These are phyloP conservation scores for Xylaria curta DNA, from an alignment of 495 filamentous ascomycete genomes.

Conservation along the genomic window DNA sequence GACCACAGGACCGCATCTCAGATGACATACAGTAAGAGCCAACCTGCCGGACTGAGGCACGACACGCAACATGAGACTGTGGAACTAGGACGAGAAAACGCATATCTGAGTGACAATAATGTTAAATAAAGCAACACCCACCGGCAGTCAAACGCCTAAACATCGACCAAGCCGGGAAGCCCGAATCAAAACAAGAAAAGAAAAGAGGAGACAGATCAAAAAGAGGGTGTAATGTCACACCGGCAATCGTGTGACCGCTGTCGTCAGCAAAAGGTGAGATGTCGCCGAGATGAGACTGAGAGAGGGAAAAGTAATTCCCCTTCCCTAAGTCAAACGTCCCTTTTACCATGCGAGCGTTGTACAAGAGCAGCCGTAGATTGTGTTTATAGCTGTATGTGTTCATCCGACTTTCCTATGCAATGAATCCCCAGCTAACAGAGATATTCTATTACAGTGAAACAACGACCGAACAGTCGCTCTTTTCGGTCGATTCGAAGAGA, in stretches of 20 bases:
- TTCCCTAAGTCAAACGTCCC: neutral
- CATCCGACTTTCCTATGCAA: neutral
- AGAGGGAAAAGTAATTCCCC: neutral
- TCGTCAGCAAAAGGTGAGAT: constrained; percentile 12
- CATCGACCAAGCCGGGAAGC: too few relatives aligned
- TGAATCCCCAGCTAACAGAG: neutral
- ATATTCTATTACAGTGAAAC: neutral
- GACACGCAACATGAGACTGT: too few relatives aligned
- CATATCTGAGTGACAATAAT: neutral
- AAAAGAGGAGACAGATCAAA: neutral
- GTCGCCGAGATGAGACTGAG: neutral
- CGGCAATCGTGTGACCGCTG: constrained; percentile 5
- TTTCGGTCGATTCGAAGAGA: neutral
- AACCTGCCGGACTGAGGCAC: neutral
- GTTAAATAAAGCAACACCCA: neutral
- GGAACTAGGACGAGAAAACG: neutral
- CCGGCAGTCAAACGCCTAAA: neutral
- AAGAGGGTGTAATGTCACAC: constrained; percentile 3
- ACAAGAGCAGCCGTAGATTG: constrained; percentile 6
- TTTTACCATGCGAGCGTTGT: neutral
- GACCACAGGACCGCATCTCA: neutral
- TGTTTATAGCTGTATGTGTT: constrained; percentile 6
- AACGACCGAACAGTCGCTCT: neutral
- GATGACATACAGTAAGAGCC: neutral
- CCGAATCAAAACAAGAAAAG: neutral